Evolutionary conservation across 2,329 filamentous ascomycete genomes (phyloP).

Genomic region (Grosmannia huntii): DNA sequence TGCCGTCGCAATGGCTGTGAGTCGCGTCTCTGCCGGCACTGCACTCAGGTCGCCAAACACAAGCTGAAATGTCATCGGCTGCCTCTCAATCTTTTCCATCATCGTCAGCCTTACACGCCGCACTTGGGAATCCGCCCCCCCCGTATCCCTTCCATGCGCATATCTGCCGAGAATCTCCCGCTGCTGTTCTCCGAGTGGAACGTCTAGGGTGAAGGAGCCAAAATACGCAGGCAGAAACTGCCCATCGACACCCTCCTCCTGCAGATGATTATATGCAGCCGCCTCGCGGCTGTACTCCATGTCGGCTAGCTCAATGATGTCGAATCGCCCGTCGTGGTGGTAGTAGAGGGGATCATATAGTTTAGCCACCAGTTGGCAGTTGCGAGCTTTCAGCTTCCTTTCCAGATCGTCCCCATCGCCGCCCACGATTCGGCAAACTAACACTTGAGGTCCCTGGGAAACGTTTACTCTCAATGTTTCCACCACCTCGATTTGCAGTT

Average conservation of each 20-base stretch:
- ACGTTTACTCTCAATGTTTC: conserved; percentile 5
- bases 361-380: conserved; percentile 8
- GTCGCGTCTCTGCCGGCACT: conserved; percentile 2
- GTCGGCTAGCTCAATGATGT: conserved; percentile 11
- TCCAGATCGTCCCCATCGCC: not conserved
- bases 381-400: not conserved
- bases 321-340: conserved; percentile 6
- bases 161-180: not conserved
- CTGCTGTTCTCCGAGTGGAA: conserved; percentile 7
- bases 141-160: not conserved
- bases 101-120: conserved; percentile 9
- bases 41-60: conserved; percentile 7
- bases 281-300: conserved; percentile 11
- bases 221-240: conserved; percentile 7
- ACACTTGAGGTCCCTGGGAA: conserved; percentile 5
- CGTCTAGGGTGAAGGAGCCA: conserved; percentile 7
- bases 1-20: conserved; percentile 4
- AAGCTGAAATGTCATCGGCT: conserved; percentile 6
- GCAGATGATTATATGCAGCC: conserved; percentile 9
- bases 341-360: conserved; percentile 12
- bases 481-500: conserved; percentile 1
- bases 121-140: not conserved
- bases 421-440: conserved; percentile 6
- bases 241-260: conserved; percentile 7
- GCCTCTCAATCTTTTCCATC: conserved; percentile 4